phyloP scores from a whole-genome alignment of 2,329 filamentous ascomycete species.

The Chaetomiaceae sp. region DNA sequence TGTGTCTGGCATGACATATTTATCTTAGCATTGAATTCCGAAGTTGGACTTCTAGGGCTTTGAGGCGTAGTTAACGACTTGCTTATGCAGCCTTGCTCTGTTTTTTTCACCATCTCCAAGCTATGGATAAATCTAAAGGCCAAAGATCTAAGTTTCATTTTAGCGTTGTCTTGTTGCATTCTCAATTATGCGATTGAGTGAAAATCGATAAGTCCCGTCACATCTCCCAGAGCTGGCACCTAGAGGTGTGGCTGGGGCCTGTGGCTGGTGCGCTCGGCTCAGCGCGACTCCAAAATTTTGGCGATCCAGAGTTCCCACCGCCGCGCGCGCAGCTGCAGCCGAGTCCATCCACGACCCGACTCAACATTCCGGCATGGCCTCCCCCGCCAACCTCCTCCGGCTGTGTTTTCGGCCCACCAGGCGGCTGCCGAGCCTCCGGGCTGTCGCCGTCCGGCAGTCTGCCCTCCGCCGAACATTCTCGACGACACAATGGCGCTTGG shows the following conservation, averaged over 20 bases:
- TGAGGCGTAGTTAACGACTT: too few relatives aligned
- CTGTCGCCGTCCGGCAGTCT: conserved; percentile 4
- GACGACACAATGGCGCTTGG: conserved; percentile 21
- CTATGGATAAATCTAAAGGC: too few relatives aligned
- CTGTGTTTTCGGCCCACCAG: conserved; percentile 36
- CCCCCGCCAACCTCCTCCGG: conserved; percentile 38
- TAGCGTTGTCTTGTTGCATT: too few relatives aligned
- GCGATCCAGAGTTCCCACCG: conserved; percentile 14
- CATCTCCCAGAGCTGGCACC: too few relatives aligned
- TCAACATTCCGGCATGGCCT: conserved; percentile 35
- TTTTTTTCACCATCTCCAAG: too few relatives aligned
- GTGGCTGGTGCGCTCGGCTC: conserved; percentile 12
- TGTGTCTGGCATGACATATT: too few relatives aligned
- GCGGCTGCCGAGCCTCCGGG: conserved; percentile 12
- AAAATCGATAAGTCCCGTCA: too few relatives aligned
- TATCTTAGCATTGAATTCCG: too few relatives aligned
- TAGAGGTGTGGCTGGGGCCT: conserved; percentile 5
- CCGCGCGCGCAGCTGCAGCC: conserved; percentile 13
- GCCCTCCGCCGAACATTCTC: conserved; percentile 15
- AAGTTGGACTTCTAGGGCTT: too few relatives aligned
- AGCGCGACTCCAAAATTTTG: conserved; percentile 23
- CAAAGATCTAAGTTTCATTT: too few relatives aligned
- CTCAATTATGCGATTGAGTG: too few relatives aligned
- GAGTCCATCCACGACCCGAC: conserved; percentile 12
- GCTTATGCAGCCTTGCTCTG: too few relatives aligned